Conservation (phyloP, 2,329 filamentous ascomycete genomes). For the Diaporthe sp. region DNA sequence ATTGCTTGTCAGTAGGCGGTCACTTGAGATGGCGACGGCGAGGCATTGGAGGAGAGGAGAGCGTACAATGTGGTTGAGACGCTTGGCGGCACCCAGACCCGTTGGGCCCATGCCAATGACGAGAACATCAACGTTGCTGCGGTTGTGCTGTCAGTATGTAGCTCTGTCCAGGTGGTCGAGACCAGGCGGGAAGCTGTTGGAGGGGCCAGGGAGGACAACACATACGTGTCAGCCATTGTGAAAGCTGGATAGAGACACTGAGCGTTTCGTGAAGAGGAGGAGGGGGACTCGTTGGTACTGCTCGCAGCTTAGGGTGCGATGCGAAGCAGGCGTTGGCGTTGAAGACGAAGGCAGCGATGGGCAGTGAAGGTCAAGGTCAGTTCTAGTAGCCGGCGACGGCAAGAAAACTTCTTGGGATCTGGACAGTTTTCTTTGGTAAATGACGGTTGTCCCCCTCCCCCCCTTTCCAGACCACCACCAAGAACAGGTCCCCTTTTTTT, state of each 20-base stretch:
- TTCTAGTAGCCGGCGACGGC: conserved; percentile 24
- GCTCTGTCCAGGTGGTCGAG: background rate
- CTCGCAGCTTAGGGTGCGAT: conserved; percentile 19
- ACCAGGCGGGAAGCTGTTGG: background rate
- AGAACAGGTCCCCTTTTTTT: conserved; percentile 39
- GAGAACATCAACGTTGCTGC: conserved; percentile 93
- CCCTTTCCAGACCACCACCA: conserved; percentile 33
- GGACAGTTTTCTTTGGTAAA: conserved; percentile 37
- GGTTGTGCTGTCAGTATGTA: conserved; percentile 38
- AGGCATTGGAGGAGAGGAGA: conserved; percentile 48
- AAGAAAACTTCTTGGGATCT: conserved; percentile 28
- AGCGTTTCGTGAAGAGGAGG: conserved; percentile 27
- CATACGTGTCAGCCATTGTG: conserved; percentile 50
- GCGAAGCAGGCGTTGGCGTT: conserved; percentile 33
- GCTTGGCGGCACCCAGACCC: conserved; percentile 97
- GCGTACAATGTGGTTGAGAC: conserved; percentile 93
- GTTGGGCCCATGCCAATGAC: conserved; percentile 98
- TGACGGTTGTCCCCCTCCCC: conserved; percentile 31
- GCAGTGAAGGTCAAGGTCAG: conserved; percentile 15
- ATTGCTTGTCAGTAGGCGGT: conserved; percentile 45
- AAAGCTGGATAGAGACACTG: conserved; percentile 29
- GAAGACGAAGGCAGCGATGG: conserved; percentile 27
- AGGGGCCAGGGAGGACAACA: conserved; percentile 31
- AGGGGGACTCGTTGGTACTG: conserved; percentile 23
- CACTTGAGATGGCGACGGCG: conserved; percentile 42